These are phyloP conservation scores for Patellifolia procumbens DNA, from an alignment of 179 eudicot genomes.

Conservation along the genomic window DNA sequence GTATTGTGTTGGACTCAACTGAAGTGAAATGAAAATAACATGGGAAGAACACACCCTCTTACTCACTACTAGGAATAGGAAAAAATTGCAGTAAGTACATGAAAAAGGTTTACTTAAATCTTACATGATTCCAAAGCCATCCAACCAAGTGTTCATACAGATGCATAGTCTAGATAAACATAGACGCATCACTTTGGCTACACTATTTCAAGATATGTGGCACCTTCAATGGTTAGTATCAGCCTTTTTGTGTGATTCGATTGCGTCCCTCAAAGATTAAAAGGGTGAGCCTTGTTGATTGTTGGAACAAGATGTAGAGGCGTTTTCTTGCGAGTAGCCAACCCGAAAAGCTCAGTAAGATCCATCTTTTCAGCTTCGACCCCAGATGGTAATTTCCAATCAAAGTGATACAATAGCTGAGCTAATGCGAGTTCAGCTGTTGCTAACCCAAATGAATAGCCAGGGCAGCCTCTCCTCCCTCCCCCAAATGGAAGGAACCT, in stretches of 20 bases:
- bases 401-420: constrained; percentile 47
- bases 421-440: constrained; percentile 53
- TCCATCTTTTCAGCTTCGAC: constrained; percentile 42
- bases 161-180: too few relatives aligned
- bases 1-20: too few relatives aligned
- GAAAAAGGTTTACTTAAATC: too few relatives aligned
- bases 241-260: neutral
- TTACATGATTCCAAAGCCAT: too few relatives aligned
- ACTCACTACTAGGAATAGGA: too few relatives aligned
- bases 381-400: constrained; percentile 49
- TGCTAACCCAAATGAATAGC: constrained; percentile 47
- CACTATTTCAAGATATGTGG: too few relatives aligned
- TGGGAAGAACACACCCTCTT: too few relatives aligned
- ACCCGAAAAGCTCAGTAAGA: constrained; percentile 36
- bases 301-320: constrained; percentile 44
- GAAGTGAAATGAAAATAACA: too few relatives aligned
- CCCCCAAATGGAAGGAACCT: constrained; percentile 60
- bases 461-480: constrained; percentile 62
- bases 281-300: constrained; percentile 20
- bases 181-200: too few relatives aligned
- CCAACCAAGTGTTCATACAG: too few relatives aligned
- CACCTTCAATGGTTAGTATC: neutral
- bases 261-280: neutral
- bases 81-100: too few relatives aligned
- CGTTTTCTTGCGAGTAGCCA: constrained; percentile 45